phyloP scores from a whole-genome alignment of 257 asterid genomes.

The Verbascum thapsus region DNA sequence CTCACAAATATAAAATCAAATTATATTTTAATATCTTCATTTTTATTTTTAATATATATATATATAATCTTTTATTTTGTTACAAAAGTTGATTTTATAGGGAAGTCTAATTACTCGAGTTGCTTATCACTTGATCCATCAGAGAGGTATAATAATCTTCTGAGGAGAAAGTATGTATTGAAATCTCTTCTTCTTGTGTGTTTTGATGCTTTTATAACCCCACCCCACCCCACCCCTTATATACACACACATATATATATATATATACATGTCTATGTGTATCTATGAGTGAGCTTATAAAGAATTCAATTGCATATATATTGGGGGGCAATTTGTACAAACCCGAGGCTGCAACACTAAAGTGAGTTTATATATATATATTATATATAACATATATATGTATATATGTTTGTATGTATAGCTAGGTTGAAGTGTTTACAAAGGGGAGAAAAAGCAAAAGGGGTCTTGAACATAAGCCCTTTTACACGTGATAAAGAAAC shows the following conservation, averaged over 20 bases:
- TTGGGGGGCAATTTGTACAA: slow-evolving; percentile 33
- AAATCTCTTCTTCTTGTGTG: no score
- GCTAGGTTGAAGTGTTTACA: slow-evolving; percentile 14
- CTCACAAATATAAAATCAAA: slow-evolving; percentile 23
- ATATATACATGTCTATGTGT: neutral
- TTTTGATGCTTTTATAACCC: no score
- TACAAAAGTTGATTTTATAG: no score
- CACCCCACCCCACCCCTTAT: no score
- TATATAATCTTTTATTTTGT: no score
- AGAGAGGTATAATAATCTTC: no score
- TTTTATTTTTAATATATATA: no score
- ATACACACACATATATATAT: neutral
- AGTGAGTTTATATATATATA: slow-evolving; percentile 19
- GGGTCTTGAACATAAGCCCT: slow-evolving; percentile 47
- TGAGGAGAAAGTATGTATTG: no score
- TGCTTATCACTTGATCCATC: no score
- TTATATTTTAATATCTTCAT: no score
- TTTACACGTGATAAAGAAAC: slow-evolving; percentile 79
- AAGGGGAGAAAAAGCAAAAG: slow-evolving; percentile 42
- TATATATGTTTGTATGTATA: neutral
- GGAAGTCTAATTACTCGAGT: no score
- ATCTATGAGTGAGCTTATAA: slow-evolving; percentile 19
- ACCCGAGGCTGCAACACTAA: slow-evolving; percentile 46
- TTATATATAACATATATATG: no score
- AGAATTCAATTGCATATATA: slow-evolving; percentile 16